Percentiles rank a stretch among this genome's conserved stretches.
These are phyloP conservation scores for Magnusiomyces paraingens DNA, from an alignment of 1,139 yeast genomes.

Conservation along the genomic window DNA sequence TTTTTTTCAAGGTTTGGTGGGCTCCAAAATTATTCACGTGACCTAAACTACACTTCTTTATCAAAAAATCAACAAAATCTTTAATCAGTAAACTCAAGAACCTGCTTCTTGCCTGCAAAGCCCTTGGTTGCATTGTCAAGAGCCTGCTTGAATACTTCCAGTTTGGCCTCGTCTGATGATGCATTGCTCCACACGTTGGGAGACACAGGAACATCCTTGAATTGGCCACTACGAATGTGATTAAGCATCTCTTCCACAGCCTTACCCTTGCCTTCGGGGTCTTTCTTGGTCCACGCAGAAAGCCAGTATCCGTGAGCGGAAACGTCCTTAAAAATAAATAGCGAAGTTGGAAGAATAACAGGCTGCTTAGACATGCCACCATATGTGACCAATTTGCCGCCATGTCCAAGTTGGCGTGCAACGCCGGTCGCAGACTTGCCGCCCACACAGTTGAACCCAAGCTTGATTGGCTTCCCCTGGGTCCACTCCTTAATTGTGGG, in stretches of 20 bases:
- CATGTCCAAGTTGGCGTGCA: constrained; percentile 73
- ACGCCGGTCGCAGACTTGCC: constrained; percentile 77
- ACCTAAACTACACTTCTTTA: no score
- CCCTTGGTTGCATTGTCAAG: constrained; percentile 41
- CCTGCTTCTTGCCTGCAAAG: constrained; percentile 37
- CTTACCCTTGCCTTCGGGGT: constrained; percentile 54
- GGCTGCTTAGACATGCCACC: constrained; percentile 99
- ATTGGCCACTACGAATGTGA: constrained; percentile 41
- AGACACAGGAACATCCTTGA: constrained; percentile 54
- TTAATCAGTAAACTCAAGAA: constrained; percentile 23
- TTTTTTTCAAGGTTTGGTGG: no score
- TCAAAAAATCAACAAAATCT: neutral
- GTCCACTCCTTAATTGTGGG: constrained; percentile 58
- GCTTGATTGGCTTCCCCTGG: constrained; percentile 44
- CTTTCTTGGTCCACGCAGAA: constrained; percentile 62
- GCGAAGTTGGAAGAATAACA: constrained; percentile 77
- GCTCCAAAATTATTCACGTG: no score
- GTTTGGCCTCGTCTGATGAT: constrained; percentile 44
- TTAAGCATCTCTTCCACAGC: constrained; percentile 57
- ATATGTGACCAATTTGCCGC: constrained; percentile 74
- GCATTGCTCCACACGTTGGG: constrained; percentile 40
- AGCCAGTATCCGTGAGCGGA: constrained; percentile 92
- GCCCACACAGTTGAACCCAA: constrained; percentile 89
- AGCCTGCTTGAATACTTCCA: constrained; percentile 47
- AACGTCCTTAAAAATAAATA: constrained; percentile 82